A percentile compares a stretch with the other conserved stretches of the same genome.
These are phyloP conservation scores for Echria macrotheca DNA, from an alignment of 495 filamentous ascomycete species.

Conservation along the genomic window DNA sequence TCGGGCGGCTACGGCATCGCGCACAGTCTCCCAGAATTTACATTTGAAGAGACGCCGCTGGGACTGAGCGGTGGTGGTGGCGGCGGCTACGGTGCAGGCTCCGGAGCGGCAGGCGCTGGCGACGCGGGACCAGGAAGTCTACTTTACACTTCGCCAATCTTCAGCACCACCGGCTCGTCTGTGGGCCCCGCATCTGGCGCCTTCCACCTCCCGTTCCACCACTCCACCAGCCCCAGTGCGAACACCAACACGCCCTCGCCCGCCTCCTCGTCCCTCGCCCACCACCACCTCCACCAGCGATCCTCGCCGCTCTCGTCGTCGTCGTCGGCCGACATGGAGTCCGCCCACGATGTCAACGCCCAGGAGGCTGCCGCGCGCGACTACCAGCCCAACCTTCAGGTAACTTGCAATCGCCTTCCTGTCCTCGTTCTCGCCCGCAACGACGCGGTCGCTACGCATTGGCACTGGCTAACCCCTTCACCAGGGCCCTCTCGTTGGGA, in stretches of 20 bases:
- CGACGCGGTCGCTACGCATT: neutral
- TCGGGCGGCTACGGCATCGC: conserved; percentile 33
- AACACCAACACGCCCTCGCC: conserved; percentile 21
- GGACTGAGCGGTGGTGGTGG: conserved; percentile 22
- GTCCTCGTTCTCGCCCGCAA: neutral
- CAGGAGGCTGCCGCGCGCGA: conserved; percentile 53
- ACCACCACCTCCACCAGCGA: conserved; percentile 6
- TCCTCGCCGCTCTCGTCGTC: conserved; percentile 6
- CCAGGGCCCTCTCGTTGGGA: conserved; percentile 79
- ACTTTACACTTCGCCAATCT: conserved; percentile 25
- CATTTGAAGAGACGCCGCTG: conserved; percentile 38
- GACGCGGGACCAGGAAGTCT: conserved; percentile 16
- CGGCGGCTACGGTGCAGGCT: conserved; percentile 14
- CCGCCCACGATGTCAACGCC: conserved; percentile 39
- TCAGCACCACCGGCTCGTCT: conserved; percentile 21
- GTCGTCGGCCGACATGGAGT: conserved; percentile 35
- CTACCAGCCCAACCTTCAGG: conserved; percentile 63
- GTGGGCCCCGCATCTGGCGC: conserved; percentile 29
- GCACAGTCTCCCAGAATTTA: conserved; percentile 39
- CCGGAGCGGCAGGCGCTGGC: conserved; percentile 17
- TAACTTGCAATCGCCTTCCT: conserved; percentile 28
- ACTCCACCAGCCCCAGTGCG: conserved; percentile 19
- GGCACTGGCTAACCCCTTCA: neutral
- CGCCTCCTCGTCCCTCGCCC: conserved; percentile 17
- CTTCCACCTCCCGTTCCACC: conserved; percentile 23